Conservation (phyloP, 1,284 basidiomycete genomes). For the Termitomyces sp. region DNA sequence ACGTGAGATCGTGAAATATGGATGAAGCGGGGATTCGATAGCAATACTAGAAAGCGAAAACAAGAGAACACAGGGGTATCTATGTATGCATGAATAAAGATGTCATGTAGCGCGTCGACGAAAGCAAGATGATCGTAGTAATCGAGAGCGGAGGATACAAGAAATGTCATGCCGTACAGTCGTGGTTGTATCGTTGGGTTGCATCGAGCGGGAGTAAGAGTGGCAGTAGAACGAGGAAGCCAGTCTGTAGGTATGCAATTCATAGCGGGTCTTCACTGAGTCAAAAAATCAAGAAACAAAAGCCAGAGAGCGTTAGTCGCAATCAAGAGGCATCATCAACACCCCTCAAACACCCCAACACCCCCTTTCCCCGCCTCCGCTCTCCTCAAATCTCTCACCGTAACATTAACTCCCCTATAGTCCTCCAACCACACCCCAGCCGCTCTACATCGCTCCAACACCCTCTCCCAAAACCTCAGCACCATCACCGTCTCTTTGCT, state of each 20-base stretch:
- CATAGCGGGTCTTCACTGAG: not conserved
- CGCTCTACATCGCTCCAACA: conserved; percentile 41
- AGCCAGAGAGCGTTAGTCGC: not conserved
- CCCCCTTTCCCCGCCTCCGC: conserved; percentile 16
- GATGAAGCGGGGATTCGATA: not conserved
- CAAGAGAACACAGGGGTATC: not conserved
- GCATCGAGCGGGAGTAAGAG: not conserved
- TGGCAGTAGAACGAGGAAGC: not conserved
- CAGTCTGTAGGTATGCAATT: not conserved
- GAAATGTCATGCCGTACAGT: not conserved
- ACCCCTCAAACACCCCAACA: not conserved
- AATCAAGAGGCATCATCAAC: not conserved
- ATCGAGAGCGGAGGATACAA: not conserved
- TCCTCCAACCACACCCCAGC: conserved; percentile 55
- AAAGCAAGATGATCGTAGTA: not conserved
- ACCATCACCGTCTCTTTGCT: conserved; percentile 24
- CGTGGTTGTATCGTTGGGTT: not conserved
- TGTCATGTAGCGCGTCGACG: not conserved
- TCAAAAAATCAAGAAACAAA: not conserved
- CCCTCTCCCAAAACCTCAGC: conserved; percentile 44
- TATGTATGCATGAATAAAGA: not conserved
- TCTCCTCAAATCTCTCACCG: conserved; percentile 26
- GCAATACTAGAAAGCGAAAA: not conserved
- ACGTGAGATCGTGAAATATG: not conserved
- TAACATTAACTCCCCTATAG: conserved; percentile 40